Base-by-base conservation (phyloP, 2,329 filamentous ascomycete species). In the Neobulgaria alba region DNA sequence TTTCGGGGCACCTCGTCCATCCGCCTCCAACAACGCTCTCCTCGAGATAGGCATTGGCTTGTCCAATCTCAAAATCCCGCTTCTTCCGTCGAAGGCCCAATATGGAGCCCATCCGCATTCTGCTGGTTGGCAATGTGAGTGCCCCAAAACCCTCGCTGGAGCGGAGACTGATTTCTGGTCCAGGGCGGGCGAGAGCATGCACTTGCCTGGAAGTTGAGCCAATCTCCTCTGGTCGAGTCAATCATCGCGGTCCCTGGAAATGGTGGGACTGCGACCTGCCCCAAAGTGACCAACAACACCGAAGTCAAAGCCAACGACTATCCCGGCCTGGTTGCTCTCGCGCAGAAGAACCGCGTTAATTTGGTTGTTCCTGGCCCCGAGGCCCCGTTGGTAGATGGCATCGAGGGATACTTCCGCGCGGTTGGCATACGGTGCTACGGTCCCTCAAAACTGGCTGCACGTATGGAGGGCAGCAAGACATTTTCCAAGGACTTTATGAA, bases 401-500 rank as follows among this genome's bases (percentile, higher is more conserved):
- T 95, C 47, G 82, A 88, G 57, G 82, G 81, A 55, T 84, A 82
- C 67, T 96, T 96, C 68, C 72, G 77, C 29, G 52, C 47, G 9
- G 52, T 39, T 23, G 47, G 78, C 72, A 53, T 80, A 19, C 17
- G 17, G 20, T 56, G 53, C 38, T 96, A 95, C 58, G 92, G 90
- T 2, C 92, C 92, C 4, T 84, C 80, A 42, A 79, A 84, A 65
- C 77, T 78, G 36, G 90, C 92, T 16, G 89, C 92, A 14, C 75
- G 77, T 33, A 86, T 98, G 75, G 92, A 98, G 65, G 92, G 92
- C 45, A 93, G 85, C 67, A 98, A 98, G 71, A 85, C 90, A 9
- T 96, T 93, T 63, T 88, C 85, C 47, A 98, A 98, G 62, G 89
- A 96, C 63, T 96, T 96, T 60, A 98, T 96, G 92, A 82, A 84